Evolutionary conservation across 371 early-diverging fungal species (phyloP), one percentile per base, ranked within the genome.

Genomic region (Parasitella parasitica): DNA sequence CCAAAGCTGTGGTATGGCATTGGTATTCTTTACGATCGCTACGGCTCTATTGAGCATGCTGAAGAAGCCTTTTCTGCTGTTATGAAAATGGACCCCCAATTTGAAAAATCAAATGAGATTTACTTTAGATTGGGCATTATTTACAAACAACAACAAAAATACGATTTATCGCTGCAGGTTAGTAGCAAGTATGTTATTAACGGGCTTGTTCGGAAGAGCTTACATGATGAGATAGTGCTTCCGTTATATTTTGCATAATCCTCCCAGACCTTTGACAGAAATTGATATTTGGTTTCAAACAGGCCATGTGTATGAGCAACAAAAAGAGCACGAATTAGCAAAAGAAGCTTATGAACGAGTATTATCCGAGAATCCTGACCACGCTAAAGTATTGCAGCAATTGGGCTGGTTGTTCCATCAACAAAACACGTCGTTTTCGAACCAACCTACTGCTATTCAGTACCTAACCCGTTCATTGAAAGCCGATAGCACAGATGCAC

Each of bases 1-100:
- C 96, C 98, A 1, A 97, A 96, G 67, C 86, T 99, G 18, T 99
- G 99, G 99, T 99, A 97, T 69, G 98, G 97, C 28, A 96, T 98
- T 46, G 99, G 97, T 13, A 97, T 97, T 28, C 78, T 98, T 13
- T 97, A 98, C 68, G 99, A 99, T 68, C 90, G 97, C 13, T 97
- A 95, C 67, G 96, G 95, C 4, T 94, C 96, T 0, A 89, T 91
- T 39, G 97, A 98, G 52, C 93, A 96, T 71, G 98, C 99, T 6
- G 97, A 97, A 76, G 97, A 97, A 67, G 98, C 98, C 0, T 98
- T 98, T 66, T 83, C 92, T 0, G 92, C 95, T 6, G 98, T 91
- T 13, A 86, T 94, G 82, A 77, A 85, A 46, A 91, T 93, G 89
- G 94, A 93, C 53, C 89, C 92, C 12, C 86, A 91, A 50, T 97